Evolutionary conservation across 306 rosid species (phyloP).

Genomic region (Quillaja saponaria): DNA sequence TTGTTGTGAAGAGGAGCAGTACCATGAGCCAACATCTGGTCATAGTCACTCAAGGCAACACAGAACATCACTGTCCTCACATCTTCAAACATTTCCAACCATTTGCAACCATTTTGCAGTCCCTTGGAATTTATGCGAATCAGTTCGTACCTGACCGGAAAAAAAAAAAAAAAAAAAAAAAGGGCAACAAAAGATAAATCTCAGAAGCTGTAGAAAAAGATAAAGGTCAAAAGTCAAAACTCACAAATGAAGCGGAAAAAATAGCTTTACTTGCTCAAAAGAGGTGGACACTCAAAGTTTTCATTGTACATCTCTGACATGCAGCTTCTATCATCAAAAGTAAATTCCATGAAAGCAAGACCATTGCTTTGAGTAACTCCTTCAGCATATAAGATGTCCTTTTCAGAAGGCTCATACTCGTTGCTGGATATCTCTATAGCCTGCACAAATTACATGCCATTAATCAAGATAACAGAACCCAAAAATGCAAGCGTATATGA

Average conservation of each 20-base stretch:
- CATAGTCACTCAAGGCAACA: constrained; percentile 78
- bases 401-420: constrained; percentile 85
- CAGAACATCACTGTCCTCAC: constrained; percentile 76
- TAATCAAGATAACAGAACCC: constrained; percentile 8
- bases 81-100: constrained; percentile 93
- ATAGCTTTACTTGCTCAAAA: constrained; percentile 62
- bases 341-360: constrained; percentile 76
- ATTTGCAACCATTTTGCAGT: constrained; percentile 77
- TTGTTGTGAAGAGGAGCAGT: constrained; percentile 55
- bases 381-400: constrained; percentile 78
- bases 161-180: constrained; percentile 26
- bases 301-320: constrained; percentile 75
- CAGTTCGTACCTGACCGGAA: constrained; percentile 67
- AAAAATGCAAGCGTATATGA: neutral
- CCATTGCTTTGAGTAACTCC: constrained; percentile 93
- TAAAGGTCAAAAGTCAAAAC: neutral
- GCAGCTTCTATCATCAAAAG: constrained; percentile 83
- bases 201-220: constrained; percentile 25
- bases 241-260: constrained; percentile 19
- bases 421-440: constrained; percentile 90
- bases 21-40: constrained; percentile 61
- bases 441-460: constrained; percentile 43
- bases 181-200: constrained; percentile 24
- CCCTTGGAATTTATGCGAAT: constrained; percentile 78
- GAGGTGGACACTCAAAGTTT: constrained; percentile 57